Evolutionary conservation across 75 land plant genomes (phyloP).

Genomic region (Sequoiadendron giganteum): DNA sequence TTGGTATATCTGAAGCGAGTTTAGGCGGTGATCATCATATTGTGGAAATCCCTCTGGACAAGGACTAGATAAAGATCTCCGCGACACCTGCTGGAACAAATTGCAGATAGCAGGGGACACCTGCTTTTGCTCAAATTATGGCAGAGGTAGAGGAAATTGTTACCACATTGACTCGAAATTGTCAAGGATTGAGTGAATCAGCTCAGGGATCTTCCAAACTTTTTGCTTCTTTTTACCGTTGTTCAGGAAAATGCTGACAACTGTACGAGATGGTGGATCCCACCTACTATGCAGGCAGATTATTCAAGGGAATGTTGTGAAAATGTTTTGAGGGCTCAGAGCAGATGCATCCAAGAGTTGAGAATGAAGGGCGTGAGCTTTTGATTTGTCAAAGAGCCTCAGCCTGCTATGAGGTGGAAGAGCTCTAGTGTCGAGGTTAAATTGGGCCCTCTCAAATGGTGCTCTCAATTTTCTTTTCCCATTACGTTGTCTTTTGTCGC

Average conservation of each 20-base stretch:
- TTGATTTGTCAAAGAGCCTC: constrained; percentile 52
- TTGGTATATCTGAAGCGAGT: background rate
- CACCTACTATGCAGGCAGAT: constrained; percentile 32
- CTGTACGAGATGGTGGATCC: constrained; percentile 57
- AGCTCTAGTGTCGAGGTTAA: constrained; percentile 68
- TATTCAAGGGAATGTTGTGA: constrained; percentile 34
- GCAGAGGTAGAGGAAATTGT: constrained; percentile 49
- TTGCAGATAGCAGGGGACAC: constrained; percentile 63
- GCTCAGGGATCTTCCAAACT: constrained; percentile 40
- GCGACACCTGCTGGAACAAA: constrained; percentile 55
- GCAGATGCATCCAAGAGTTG: constrained; percentile 51
- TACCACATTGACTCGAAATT: constrained; percentile 29
- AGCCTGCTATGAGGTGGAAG: constrained; percentile 44
- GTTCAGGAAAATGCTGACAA: background rate
- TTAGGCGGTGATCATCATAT: constrained; percentile 15
- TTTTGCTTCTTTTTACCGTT: constrained; percentile 42
- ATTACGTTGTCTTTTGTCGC: constrained; percentile 32
- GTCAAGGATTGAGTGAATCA: constrained; percentile 28
- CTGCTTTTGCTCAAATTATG: constrained; percentile 58
- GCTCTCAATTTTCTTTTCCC: constrained; percentile 26
- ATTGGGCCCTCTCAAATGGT: constrained; percentile 49
- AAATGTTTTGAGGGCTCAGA: constrained; percentile 27
- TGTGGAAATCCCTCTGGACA: constrained; percentile 46
- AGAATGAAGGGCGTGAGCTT: constrained; percentile 71
- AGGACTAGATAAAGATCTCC: constrained; percentile 21